Conservation (phyloP, 257 asterid genomes). For the Gentiana macrophylla region DNA sequence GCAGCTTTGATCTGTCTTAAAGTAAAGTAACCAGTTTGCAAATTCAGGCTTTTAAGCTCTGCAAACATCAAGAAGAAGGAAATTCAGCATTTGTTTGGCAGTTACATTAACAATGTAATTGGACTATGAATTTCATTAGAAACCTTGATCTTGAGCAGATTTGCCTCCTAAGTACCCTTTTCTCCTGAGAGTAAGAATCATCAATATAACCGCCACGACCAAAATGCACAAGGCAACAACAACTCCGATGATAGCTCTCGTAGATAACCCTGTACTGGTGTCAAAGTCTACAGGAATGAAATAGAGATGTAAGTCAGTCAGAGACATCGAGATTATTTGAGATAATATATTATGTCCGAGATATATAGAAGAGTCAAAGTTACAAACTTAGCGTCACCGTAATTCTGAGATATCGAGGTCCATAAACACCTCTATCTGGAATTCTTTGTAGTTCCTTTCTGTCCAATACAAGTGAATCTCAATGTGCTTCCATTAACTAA, state of each 20-base stretch:
- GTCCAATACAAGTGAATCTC: slow-evolving; percentile 87
- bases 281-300: slow-evolving; percentile 39
- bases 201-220: slow-evolving; percentile 14
- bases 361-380: not conserved
- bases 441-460: slow-evolving; percentile 82
- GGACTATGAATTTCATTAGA: too few species aligned
- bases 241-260: slow-evolving; percentile 65
- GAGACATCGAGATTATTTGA: too few species aligned
- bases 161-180: slow-evolving; percentile 49
- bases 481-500: slow-evolving; percentile 55
- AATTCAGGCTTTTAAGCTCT: slow-evolving; percentile 33
- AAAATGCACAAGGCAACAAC: slow-evolving; percentile 32
- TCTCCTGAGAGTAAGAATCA: slow-evolving; percentile 44
- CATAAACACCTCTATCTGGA: slow-evolving; percentile 76
- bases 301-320: not conserved
- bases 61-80: slow-evolving; percentile 1
- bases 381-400: slow-evolving; percentile 71
- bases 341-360: too few species aligned
- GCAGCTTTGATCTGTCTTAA: slow-evolving; percentile 36
- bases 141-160: slow-evolving; percentile 50
- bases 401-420: slow-evolving; percentile 83
- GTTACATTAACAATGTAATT: not conserved
- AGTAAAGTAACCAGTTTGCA: slow-evolving; percentile 36
- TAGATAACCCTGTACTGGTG: slow-evolving; percentile 41
- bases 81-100: not conserved